phyloP scores from a whole-genome alignment of 2,329 filamentous ascomycete species.

The Botrytis medusae region DNA sequence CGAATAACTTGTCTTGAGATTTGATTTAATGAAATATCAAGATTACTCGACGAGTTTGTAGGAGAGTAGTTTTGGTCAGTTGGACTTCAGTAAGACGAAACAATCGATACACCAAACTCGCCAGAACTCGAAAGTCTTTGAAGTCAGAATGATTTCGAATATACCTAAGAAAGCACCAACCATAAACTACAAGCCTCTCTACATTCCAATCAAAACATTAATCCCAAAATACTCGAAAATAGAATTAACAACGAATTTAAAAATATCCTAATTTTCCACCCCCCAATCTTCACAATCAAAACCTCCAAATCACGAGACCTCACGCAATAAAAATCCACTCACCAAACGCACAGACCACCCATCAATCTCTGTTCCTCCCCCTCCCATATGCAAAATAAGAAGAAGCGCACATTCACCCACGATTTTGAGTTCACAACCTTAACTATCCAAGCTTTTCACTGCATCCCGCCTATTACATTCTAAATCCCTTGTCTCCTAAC shows the following conservation, averaged over 20 bases:
- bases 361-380: not conserved
- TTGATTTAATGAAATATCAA: not conserved
- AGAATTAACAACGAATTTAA: not conserved
- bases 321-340: not conserved
- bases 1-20: not conserved
- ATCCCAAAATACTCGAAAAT: not conserved
- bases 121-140: no score
- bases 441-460: not conserved
- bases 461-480: not conserved
- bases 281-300: not conserved
- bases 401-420: not conserved
- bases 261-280: not conserved
- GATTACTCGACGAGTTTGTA: not conserved
- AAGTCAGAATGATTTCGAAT: no score
- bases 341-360: not conserved
- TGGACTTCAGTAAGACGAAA: not conserved
- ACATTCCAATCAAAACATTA: fast-evolving
- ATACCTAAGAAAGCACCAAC: fast-evolving
- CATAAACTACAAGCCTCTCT: not conserved
- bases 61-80: not conserved
- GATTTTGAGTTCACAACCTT: not conserved
- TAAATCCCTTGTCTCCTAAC: not conserved
- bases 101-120: not conserved
- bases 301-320: slow-evolving; percentile 8
- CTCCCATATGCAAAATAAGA: not conserved